Conservation (phyloP, 1,284 basidiomycete species). For the Amylostereum chailletii region DNA sequence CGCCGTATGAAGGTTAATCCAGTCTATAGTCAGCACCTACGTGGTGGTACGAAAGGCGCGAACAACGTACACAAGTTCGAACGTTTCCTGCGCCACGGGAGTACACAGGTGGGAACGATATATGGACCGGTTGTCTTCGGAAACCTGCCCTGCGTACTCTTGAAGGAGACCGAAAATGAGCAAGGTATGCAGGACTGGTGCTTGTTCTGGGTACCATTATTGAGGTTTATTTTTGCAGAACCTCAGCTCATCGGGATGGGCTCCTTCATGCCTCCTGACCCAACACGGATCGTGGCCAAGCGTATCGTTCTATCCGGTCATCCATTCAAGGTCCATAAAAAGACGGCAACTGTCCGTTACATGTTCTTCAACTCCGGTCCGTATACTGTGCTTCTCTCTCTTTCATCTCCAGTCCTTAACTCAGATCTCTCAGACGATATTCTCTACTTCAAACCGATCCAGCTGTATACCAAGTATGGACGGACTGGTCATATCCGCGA, state of each 20-base stretch:
- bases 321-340: conserved; percentile 96
- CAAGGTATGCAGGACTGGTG: conserved; percentile 40
- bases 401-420: conserved; percentile 3
- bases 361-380: conserved; percentile 93
- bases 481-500: conserved; percentile 89
- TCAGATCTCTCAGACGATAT: conserved; percentile 64
- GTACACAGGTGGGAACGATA: conserved; percentile 75
- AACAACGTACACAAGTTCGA: conserved; percentile 99
- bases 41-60: conserved; percentile 80
- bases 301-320: conserved; percentile 91
- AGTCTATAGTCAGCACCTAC: conserved; percentile 87
- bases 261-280: conserved; percentile 81
- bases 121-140: conserved; percentile 92
- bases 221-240: conserved; percentile 29
- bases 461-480: conserved; percentile 90
- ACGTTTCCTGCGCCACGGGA: conserved; percentile 81
- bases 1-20: conserved; percentile 81
- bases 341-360: conserved; percentile 95
- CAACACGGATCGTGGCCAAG: conserved; percentile 89
- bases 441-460: conserved; percentile 88
- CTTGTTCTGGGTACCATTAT: not conserved
- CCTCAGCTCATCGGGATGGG: conserved; percentile 89
- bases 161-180: conserved; percentile 57
- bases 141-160: conserved; percentile 68
- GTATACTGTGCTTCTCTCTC: conserved; percentile 14